phyloP scores from a whole-genome alignment of 208 protist species.

The Wallacemonas sp. region DNA sequence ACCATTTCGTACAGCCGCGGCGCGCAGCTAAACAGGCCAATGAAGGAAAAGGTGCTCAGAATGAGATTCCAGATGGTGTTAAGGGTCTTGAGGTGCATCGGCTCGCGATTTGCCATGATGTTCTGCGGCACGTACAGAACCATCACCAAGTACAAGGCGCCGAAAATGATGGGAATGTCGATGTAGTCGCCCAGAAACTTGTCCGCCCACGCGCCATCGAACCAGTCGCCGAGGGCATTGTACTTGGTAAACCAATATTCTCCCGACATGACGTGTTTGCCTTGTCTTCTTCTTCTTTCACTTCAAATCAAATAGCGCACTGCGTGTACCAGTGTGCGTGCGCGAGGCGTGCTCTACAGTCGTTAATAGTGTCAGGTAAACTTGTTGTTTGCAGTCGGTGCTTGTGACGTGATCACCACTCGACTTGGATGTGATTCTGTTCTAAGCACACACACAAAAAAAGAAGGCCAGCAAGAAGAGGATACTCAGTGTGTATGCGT shows the following conservation, averaged over 20 bases:
- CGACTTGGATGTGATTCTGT: too few relatives aligned
- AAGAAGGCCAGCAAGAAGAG: too few relatives aligned
- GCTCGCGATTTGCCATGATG: slow-evolving; percentile 43
- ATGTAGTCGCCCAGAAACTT: slow-evolving; percentile 26
- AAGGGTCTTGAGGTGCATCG: slow-evolving; percentile 55
- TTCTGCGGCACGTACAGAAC: slow-evolving; percentile 36
- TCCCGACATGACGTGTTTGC: neutral
- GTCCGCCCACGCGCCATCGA: slow-evolving; percentile 10
- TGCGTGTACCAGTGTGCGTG: too few relatives aligned
- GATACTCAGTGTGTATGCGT: too few relatives aligned
- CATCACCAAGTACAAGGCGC: slow-evolving; percentile 41
- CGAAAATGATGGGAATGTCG: slow-evolving; percentile 42
- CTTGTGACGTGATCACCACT: too few relatives aligned
- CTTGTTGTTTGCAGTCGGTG: too few relatives aligned
- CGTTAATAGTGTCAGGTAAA: too few relatives aligned
- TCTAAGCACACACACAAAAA: too few relatives aligned
- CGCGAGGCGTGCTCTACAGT: too few relatives aligned
- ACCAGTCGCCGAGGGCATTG: slow-evolving; percentile 11
- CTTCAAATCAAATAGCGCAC: neutral
- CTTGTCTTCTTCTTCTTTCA: neutral
- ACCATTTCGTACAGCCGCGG: slow-evolving; percentile 50
- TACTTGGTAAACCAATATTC: slow-evolving; percentile 5
- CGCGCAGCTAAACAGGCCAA: slow-evolving; percentile 57
- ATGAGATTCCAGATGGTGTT: slow-evolving; percentile 87
- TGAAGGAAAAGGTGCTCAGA: slow-evolving; percentile 74